Evolutionary conservation across 192 early-diverging fungal genomes (phyloP).

Genomic region (Geosiphon pyriformis): DNA sequence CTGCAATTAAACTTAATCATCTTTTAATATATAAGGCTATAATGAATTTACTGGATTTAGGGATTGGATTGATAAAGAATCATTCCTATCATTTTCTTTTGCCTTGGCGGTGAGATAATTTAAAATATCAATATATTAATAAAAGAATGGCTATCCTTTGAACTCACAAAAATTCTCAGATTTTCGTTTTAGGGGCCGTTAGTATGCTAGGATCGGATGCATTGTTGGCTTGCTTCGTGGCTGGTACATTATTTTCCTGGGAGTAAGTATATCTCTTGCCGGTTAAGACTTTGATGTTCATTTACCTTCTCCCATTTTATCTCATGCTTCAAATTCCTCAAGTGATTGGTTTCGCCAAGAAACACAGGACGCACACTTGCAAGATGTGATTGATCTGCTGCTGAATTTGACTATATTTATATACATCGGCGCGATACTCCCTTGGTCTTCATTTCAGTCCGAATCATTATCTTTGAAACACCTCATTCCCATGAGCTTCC

Average conservation of each 20-base stretch:
- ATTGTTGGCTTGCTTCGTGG: conserved; percentile 62
- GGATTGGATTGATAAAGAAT: conserved; percentile 68
- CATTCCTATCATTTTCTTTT: conserved; percentile 67
- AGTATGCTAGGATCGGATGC: conserved; percentile 60
- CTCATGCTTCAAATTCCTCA: neutral
- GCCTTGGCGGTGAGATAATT: conserved; percentile 52
- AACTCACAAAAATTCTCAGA: too few relatives aligned
- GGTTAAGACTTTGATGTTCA: too few relatives aligned
- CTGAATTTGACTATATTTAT: conserved; percentile 83
- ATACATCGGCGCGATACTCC: conserved; percentile 78
- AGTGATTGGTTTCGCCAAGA: conserved; percentile 81
- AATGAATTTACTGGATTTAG: conserved; percentile 18
- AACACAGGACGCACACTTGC: conserved; percentile 68
- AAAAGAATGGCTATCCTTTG: too few relatives aligned
- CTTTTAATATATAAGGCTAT: too few relatives aligned
- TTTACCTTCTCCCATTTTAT: too few relatives aligned
- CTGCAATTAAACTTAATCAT: neutral
- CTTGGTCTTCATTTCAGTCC: conserved; percentile 62
- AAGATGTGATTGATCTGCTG: conserved; percentile 78
- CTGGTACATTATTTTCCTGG: conserved; percentile 70
- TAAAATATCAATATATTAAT: too few relatives aligned
- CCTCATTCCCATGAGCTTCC: conserved; percentile 49
- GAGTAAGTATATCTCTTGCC: conserved; percentile 45
- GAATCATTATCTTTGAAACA: conserved; percentile 52
- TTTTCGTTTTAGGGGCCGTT: conserved; percentile 51